A percentile compares a stretch with the other conserved stretches of the same genome.
Evolutionary conservation across 1,284 basidiomycete species (phyloP).

Genomic region (Ustilago shanxiensis): DNA sequence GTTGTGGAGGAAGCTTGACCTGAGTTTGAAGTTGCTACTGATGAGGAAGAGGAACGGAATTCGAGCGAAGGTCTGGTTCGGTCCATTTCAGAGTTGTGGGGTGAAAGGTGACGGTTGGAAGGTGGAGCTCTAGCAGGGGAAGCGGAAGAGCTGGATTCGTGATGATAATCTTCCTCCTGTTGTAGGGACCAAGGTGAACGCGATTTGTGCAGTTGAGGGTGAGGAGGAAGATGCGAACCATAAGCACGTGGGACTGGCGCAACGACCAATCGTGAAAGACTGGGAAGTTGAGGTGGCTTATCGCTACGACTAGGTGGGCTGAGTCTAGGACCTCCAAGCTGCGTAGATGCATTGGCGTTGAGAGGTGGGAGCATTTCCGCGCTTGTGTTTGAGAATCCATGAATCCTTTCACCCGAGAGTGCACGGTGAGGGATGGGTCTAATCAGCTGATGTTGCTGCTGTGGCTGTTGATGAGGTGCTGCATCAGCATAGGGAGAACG

Average conservation of each 20-base stretch:
- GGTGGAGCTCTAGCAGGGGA: neutral
- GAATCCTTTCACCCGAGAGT: neutral
- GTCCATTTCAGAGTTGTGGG: neutral
- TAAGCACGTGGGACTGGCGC: conserved; percentile 6
- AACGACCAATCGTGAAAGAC: conserved; percentile 19
- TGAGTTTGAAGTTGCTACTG: conserved; percentile 22
- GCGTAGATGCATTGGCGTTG: neutral
- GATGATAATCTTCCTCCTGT: neutral
- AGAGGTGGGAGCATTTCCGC: conserved; percentile 26
- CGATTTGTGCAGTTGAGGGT: conserved; percentile 12
- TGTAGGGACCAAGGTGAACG: conserved; percentile 5
- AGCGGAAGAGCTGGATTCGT: neutral
- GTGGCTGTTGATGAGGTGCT: neutral
- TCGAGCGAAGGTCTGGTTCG: conserved; percentile 27
- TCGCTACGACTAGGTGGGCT: conserved; percentile 11
- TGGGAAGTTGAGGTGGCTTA: conserved; percentile 28
- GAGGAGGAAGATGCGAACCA: conserved; percentile 14
- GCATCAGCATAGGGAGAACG: conserved; percentile 4
- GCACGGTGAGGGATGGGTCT: conserved; percentile 21
- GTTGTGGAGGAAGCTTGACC: conserved; percentile 22
- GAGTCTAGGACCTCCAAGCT: conserved; percentile 1
- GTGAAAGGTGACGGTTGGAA: conserved; percentile 13
- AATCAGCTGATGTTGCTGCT: conserved; percentile 14
- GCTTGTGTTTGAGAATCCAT: neutral
- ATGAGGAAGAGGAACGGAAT: conserved; percentile 34